Conservation (phyloP, 2,329 filamentous ascomycete species). For the Parascedosporium putredinis region DNA sequence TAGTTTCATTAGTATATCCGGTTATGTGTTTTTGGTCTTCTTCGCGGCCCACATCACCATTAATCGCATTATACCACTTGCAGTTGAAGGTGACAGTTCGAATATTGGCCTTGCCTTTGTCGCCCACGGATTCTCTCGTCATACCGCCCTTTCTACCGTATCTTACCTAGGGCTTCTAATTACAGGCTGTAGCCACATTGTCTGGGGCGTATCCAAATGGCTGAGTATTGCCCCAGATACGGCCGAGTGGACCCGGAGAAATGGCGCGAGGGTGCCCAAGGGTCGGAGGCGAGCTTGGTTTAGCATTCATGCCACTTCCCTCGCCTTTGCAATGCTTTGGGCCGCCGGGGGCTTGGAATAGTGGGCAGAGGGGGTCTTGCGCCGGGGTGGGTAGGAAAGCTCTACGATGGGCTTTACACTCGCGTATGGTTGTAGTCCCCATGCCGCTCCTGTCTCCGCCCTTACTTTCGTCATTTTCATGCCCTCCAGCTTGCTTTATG, state of each 20-base stretch:
- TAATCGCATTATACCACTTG: slow-evolving; percentile 65
- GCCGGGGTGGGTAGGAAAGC: slow-evolving; percentile 67
- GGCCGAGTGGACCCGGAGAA: slow-evolving; percentile 25
- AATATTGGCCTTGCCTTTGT: slow-evolving; percentile 77
- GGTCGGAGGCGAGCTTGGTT: slow-evolving; percentile 48
- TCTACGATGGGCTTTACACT: slow-evolving; percentile 60
- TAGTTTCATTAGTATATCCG: slow-evolving; percentile 59
- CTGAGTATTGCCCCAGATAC: slow-evolving; percentile 36
- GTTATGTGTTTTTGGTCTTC: slow-evolving; percentile 58
- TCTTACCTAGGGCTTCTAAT: slow-evolving; percentile 61
- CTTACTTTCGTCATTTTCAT: background rate
- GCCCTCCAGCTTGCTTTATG: too few relatives aligned
- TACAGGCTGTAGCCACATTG: slow-evolving; percentile 63
- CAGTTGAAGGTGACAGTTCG: slow-evolving; percentile 74
- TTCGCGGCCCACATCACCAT: slow-evolving; percentile 62
- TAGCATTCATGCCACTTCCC: slow-evolving; percentile 55
- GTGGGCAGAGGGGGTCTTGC: slow-evolving; percentile 61
- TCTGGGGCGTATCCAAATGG: slow-evolving; percentile 82
- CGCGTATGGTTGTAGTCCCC: slow-evolving; percentile 18
- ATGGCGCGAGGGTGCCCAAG: slow-evolving; percentile 38
- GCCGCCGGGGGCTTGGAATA: slow-evolving; percentile 70
- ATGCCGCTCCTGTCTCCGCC: background rate
- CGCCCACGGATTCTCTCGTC: slow-evolving; percentile 70
- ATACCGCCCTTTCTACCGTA: slow-evolving; percentile 53
- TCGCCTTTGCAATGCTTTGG: slow-evolving; percentile 57